Percentiles rank a stretch among this genome's conserved stretches.
Evolutionary conservation across 768 basidiomycete species (phyloP).

Genomic region (Mycena floridula): DNA sequence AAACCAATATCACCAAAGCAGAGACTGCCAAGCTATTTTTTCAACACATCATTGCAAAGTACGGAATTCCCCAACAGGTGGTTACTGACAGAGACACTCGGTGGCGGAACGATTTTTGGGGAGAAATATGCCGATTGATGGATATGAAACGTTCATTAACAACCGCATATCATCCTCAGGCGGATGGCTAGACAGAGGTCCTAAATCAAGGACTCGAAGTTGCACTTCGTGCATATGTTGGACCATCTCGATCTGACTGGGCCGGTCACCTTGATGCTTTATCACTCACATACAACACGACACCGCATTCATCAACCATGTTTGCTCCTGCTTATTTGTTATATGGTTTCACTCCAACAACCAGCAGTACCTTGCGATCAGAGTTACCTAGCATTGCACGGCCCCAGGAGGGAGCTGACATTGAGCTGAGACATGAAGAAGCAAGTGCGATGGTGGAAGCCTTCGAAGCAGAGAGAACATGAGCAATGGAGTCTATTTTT

Average conservation of each 20-base stretch:
- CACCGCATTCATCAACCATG: background rate
- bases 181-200: background rate
- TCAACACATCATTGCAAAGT: background rate
- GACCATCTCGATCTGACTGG: background rate
- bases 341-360: background rate
- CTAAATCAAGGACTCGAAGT: too few relatives aligned
- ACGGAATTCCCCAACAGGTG: background rate
- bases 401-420: too few relatives aligned
- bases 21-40: background rate
- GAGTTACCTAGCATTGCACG: too few relatives aligned
- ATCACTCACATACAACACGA: background rate
- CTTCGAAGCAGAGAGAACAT: background rate
- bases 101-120: background rate
- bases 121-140: background rate
- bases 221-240: too few relatives aligned
- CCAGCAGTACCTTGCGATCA: background rate
- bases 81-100: background rate
- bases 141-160: too few relatives aligned
- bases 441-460: too few relatives aligned
- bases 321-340: background rate
- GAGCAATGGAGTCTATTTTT: background rate
- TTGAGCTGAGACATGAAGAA: background rate
- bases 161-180: background rate
- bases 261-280: background rate
- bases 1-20: background rate